Percentiles rank a stretch among this genome's conserved stretches.
phyloP scores from a whole-genome alignment of 495 filamentous ascomycete species.

The Hyaloscypha bicolor region DNA sequence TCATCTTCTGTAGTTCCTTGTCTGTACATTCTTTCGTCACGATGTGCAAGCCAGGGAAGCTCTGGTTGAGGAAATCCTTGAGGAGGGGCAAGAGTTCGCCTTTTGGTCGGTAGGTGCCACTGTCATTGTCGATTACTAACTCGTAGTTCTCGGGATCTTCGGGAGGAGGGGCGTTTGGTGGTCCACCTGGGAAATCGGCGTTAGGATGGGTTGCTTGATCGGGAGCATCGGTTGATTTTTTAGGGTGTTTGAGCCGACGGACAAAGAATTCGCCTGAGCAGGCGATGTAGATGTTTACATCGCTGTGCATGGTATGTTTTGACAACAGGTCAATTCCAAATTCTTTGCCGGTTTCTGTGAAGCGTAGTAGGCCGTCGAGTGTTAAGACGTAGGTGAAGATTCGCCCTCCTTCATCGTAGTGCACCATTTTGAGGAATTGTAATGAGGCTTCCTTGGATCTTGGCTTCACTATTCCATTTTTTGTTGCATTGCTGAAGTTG shows the following conservation, averaged over 20 bases:
- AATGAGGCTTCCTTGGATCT: constrained; percentile 64
- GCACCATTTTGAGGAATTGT: constrained; percentile 83
- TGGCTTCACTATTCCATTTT: constrained; percentile 58
- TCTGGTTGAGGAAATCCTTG: constrained; percentile 64
- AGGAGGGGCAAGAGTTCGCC: constrained; percentile 70
- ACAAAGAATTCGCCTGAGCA: constrained; percentile 94
- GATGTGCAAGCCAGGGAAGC: constrained; percentile 75
- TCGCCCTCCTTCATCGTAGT: constrained; percentile 80
- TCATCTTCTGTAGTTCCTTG: constrained; percentile 41
- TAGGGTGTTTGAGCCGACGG: constrained; percentile 48
- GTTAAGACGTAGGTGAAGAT: constrained; percentile 94
- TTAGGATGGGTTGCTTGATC: constrained; percentile 31
- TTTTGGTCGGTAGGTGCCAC: constrained; percentile 89
- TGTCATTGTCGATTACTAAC: constrained; percentile 93
- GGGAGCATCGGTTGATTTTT: constrained; percentile 42
- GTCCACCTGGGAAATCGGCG: constrained; percentile 30
- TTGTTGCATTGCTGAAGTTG: constrained; percentile 75
- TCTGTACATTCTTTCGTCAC: constrained; percentile 57
- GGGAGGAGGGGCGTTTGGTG: constrained; percentile 35
- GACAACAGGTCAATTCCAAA: constrained; percentile 89
- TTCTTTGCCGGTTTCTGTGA: constrained; percentile 93
- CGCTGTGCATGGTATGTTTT: constrained; percentile 95
- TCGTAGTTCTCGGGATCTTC: constrained; percentile 63
- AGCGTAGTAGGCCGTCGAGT: constrained; percentile 80
- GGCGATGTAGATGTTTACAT: constrained; percentile 86